Conservation (phyloP, 2,329 filamentous ascomycete genomes). For the Penicillium sp. region DNA sequence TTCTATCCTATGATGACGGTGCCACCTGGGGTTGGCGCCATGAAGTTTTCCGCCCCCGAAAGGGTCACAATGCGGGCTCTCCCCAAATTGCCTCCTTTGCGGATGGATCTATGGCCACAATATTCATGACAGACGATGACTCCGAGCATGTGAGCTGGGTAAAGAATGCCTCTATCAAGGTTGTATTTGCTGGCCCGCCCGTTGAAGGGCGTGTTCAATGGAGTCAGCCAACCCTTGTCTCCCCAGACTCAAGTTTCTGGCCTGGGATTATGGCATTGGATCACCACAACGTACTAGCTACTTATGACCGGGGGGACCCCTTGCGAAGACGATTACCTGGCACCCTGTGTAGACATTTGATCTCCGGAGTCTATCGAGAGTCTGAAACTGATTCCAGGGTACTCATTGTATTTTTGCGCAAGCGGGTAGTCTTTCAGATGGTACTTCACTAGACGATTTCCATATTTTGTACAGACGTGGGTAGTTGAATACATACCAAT, state of each 20-base stretch:
- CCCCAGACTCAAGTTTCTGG: conserved; percentile 37
- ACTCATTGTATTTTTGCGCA: neutral
- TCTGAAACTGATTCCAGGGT: neutral
- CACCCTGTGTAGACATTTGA: conserved; percentile 10
- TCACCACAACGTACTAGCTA: conserved; percentile 26
- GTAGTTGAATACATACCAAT: neutral
- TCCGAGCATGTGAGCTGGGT: conserved; percentile 39
- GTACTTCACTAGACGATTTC: neutral
- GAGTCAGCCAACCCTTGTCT: conserved; percentile 33
- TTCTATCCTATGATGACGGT: conserved; percentile 48
- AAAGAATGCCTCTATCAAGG: conserved; percentile 43
- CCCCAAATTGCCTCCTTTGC: conserved; percentile 47
- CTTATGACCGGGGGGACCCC: conserved; percentile 32
- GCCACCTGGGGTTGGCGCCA: conserved; percentile 42
- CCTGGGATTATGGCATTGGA: conserved; percentile 38
- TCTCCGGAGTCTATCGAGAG: neutral
- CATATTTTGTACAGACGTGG: neutral
- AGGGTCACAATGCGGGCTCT: conserved; percentile 45
- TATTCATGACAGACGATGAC: conserved; percentile 52
- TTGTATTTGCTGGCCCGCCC: conserved; percentile 38
- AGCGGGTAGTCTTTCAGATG: neutral
- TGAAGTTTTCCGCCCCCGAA: conserved; percentile 41
- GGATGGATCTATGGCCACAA: conserved; percentile 41
- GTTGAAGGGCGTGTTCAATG: conserved; percentile 36
- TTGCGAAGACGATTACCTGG: conserved; percentile 27